Evolutionary conservation across 192 early-diverging fungal species (phyloP), one percentile per base, ranked within the genome.

Genomic region (Pilaira anomala): DNA sequence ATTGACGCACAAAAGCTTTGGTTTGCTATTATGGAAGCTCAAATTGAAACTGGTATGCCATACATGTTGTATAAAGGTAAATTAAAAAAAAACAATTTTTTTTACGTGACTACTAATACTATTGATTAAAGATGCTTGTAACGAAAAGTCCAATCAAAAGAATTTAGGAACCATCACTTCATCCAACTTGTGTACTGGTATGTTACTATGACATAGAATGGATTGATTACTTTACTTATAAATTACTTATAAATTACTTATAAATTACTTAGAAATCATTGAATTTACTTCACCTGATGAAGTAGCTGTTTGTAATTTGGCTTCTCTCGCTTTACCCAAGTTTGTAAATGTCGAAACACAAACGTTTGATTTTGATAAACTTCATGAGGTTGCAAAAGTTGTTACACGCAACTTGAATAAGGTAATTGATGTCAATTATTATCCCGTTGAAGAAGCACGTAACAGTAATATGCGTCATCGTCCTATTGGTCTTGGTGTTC

Each of bases 141-240:
- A 98, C 75, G 78, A 87, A 71, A 98, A 98, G 82, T 94, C 92
- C 29, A 98, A 98, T 81, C 96, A 98, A 79, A 91, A 96, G 80
- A 96, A 98, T 79, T 77, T 98, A 36, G 96, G 96, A 30, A 98
- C 94, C 6, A 98, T 98, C 85, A 93, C 90, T 67, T 94, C 94
- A 82, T 91, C 89, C 60, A 98, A 98, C 81, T 80, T 98, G 60
- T 98, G 96, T 78, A 98, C 96, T 0, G 69, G 69, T 71, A 54
- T 33, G 7, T 19, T 14, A 7, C 18, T 7, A 5, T 0, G 25
- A 13, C 2, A 3, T 28, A 2, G 3, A 4, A 46, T 3, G 9
- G 7, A 13, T 6, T 46, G 40, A 26, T 40, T 8, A 40, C 24
- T 62, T 48, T 62, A 25, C 48, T 44, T 1, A 63, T 36, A 5